phyloP scores from a whole-genome alignment of 306 rosid species.

The Malus sieversii region DNA sequence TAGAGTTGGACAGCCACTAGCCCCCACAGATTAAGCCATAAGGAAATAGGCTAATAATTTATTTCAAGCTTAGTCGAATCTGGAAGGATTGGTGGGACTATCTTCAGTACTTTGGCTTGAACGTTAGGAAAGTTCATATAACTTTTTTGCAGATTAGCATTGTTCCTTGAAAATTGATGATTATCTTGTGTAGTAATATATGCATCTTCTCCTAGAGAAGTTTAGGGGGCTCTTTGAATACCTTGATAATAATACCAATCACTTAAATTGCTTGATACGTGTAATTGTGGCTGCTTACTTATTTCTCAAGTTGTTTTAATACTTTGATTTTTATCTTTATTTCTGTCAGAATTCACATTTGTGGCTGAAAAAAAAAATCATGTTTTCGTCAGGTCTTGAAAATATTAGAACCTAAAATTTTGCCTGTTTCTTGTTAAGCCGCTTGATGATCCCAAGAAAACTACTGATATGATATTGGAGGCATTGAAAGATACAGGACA shows the following conservation, averaged over 20 bases:
- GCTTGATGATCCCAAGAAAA: slow-evolving; percentile 69
- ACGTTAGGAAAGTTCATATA: not conserved
- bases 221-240: not conserved
- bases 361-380: not conserved
- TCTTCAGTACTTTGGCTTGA: not conserved
- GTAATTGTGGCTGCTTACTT: not conserved
- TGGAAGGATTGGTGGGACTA: not conserved
- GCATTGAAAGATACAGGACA: slow-evolving; percentile 75
- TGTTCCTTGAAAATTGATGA: not conserved
- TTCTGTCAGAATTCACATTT: not conserved
- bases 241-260: not conserved
- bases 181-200: not conserved
- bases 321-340: not conserved
- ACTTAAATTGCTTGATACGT: no score
- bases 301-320: not conserved
- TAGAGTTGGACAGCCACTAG: no score
- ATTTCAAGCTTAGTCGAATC: not conserved
- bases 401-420: not conserved
- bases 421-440: slow-evolving; percentile 50
- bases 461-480: slow-evolving; percentile 64
- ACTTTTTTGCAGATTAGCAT: not conserved
- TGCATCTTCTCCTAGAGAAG: not conserved
- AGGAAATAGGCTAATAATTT: no score
- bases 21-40: no score
- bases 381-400: slow-evolving; percentile 6